Evolutionary conservation across 225 moss, liverwort and hornwort species (phyloP).

Genomic region (Physcomitrellopsis africana): DNA sequence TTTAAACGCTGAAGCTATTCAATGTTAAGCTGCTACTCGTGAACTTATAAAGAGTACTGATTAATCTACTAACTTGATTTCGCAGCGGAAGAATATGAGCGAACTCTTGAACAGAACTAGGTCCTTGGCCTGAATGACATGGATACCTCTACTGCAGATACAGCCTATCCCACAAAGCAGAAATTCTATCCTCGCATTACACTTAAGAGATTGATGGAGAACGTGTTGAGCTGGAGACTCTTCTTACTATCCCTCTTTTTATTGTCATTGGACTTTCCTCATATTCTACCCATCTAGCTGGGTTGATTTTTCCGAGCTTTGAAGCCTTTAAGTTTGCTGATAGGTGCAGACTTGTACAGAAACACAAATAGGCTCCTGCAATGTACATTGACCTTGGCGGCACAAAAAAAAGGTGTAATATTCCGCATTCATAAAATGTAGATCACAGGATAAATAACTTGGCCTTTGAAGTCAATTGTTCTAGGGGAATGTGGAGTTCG

Average conservation of each 20-base stretch:
- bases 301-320: not conserved
- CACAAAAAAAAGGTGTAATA: no score
- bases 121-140: slow-evolving; percentile 88
- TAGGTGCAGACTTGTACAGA: not conserved
- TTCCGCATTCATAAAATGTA: no score
- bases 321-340: not conserved
- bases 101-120: slow-evolving; percentile 76
- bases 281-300: not conserved
- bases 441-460: no score
- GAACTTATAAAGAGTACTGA: not conserved
- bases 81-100: slow-evolving; percentile 71
- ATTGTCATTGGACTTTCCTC: not conserved
- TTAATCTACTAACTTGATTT: slow-evolving; percentile 3
- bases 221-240: no score
- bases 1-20: not conserved
- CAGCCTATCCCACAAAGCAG: slow-evolving; percentile 40
- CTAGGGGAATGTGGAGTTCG: no score
- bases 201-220: not conserved
- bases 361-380: not conserved
- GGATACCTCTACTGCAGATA: slow-evolving; percentile 75
- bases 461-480: no score
- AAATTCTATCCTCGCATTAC: not conserved
- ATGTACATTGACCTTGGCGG: no score
- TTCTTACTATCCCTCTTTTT: no score
- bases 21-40: not conserved